These are phyloP conservation scores for Elongisporangium prolatum DNA, from an alignment of 352 stramenopile genomes.

Conservation along the genomic window DNA sequence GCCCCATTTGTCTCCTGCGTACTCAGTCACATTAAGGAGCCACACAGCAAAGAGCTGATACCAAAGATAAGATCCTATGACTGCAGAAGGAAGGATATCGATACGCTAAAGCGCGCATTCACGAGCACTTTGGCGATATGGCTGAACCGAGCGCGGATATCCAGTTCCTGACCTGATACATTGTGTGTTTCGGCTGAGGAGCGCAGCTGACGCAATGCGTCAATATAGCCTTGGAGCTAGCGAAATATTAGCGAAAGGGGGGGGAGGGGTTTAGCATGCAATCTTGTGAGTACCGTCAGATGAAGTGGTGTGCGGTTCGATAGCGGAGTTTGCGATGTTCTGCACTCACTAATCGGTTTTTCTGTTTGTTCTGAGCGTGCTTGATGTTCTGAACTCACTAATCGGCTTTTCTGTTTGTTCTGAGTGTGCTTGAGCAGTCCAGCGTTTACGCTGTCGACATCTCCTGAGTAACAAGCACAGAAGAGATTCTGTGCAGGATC, in stretches of 20 bases:
- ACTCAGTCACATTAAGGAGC: not conserved
- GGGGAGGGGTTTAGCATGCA: too few species aligned
- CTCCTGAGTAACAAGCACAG: slow-evolving; percentile 28
- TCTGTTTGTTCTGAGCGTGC: slow-evolving; percentile 1
- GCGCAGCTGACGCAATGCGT: slow-evolving; percentile 7
- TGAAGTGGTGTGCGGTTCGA: slow-evolving; percentile 40
- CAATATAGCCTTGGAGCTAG: slow-evolving; percentile 30
- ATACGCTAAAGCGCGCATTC: slow-evolving; percentile 19
- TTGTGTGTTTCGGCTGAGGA: slow-evolving; percentile 1
- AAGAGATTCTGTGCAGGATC: slow-evolving; percentile 49
- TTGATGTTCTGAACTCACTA: slow-evolving; percentile 6
- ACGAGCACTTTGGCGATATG: slow-evolving; percentile 29
- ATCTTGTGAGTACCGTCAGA: slow-evolving; percentile 29
- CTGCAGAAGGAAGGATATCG: slow-evolving; percentile 17
- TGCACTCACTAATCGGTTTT: not conserved
- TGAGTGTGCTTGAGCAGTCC: slow-evolving; percentile 12
- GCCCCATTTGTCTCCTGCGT: slow-evolving; percentile 42
- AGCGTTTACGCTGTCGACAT: slow-evolving; percentile 20
- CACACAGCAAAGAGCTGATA: not conserved
- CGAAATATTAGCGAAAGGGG: too few species aligned
- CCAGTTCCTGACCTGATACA: not conserved
- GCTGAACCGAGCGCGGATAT: slow-evolving; percentile 22
- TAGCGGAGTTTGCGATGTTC: slow-evolving; percentile 25
- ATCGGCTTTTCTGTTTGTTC: not conserved
- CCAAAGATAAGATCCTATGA: not conserved